Percentiles rank a stretch among this genome's conserved stretches.
These are phyloP conservation scores for Penicillium coffeae DNA, from an alignment of 495 filamentous ascomycete species.

Conservation along the genomic window DNA sequence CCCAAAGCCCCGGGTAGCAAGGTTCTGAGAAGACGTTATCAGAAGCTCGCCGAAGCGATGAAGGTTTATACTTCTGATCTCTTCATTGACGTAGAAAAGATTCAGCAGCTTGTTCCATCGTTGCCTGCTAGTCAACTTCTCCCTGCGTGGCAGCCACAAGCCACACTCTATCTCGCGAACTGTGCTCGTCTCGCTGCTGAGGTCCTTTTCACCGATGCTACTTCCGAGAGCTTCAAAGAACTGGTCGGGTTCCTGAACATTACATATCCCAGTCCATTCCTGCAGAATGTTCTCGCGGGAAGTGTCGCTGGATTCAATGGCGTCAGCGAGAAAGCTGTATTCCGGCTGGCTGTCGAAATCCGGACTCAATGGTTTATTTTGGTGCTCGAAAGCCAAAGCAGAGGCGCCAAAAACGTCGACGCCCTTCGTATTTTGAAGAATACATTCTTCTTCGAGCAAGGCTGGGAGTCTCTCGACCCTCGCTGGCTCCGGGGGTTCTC, in stretches of 20 bases:
- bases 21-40: slow-evolving; percentile 16
- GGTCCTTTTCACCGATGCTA: slow-evolving; percentile 23
- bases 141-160: slow-evolving; percentile 22
- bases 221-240: slow-evolving; percentile 11
- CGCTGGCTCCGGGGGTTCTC: slow-evolving; percentile 34
- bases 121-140: slow-evolving; percentile 7
- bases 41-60: slow-evolving; percentile 20
- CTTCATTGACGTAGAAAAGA: slow-evolving; percentile 27
- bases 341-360: slow-evolving; percentile 38
- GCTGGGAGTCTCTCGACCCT: slow-evolving; percentile 12
- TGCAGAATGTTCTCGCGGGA: slow-evolving; percentile 17
- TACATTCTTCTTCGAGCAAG: slow-evolving; percentile 26
- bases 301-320: slow-evolving; percentile 23
- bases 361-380: slow-evolving; percentile 36
- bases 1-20: slow-evolving; percentile 27
- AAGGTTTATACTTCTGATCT: slow-evolving; percentile 20
- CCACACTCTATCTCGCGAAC: slow-evolving; percentile 34
- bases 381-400: slow-evolving; percentile 25
- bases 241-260: slow-evolving; percentile 28
- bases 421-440: slow-evolving; percentile 20
- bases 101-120: slow-evolving; percentile 18
- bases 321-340: slow-evolving; percentile 21
- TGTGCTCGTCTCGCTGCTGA: slow-evolving; percentile 35
- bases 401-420: slow-evolving; percentile 24
- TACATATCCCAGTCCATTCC: slow-evolving; percentile 32